phyloP scores from a whole-genome alignment of 1,284 basidiomycete genomes.

The Ustilago sp. region DNA sequence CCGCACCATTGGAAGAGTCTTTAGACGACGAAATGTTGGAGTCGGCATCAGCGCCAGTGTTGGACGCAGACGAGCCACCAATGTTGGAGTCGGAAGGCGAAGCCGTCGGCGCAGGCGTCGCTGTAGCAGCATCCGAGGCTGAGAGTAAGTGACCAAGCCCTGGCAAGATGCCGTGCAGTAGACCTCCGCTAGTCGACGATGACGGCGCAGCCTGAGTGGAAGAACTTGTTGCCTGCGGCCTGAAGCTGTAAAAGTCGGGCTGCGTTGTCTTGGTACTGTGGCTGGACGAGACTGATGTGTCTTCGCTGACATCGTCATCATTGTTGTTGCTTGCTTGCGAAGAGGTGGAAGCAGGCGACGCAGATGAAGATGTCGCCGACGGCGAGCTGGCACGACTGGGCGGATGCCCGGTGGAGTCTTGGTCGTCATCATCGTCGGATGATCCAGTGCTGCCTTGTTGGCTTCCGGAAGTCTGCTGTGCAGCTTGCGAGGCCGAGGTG shows the following conservation, averaged over 20 bases:
- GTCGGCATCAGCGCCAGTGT: constrained; percentile 1
- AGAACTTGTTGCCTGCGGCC: constrained; percentile 17
- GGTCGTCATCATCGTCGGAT: neutral
- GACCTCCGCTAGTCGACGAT: neutral
- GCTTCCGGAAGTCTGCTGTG: constrained; percentile 14
- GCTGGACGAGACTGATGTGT: constrained; percentile 19
- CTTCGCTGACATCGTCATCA: constrained; percentile 1
- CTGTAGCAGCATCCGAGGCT: neutral
- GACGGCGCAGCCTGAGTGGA: constrained; percentile 15
- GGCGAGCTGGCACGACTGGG: neutral
- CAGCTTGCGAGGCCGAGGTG: constrained; percentile 13
- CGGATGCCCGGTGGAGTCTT: neutral
- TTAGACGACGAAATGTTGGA: neutral
- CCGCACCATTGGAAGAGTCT: neutral
- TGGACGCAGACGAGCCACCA: neutral
- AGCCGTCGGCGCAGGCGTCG: neutral
- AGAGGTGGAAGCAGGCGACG: constrained; percentile 1
- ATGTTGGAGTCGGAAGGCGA: neutral
- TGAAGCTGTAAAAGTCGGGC: constrained; percentile 33
- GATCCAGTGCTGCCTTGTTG: neutral
- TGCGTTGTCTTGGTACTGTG: constrained; percentile 15
- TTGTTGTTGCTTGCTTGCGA: constrained; percentile 1
- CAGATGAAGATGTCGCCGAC: constrained; percentile 13
- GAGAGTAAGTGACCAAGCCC: neutral
- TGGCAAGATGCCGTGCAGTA: neutral